Percentiles rank a stretch among this genome's conserved stretches.
phyloP scores from a whole-genome alignment of 805 yeast genomes.

The Barnettozyma botsteinii region DNA sequence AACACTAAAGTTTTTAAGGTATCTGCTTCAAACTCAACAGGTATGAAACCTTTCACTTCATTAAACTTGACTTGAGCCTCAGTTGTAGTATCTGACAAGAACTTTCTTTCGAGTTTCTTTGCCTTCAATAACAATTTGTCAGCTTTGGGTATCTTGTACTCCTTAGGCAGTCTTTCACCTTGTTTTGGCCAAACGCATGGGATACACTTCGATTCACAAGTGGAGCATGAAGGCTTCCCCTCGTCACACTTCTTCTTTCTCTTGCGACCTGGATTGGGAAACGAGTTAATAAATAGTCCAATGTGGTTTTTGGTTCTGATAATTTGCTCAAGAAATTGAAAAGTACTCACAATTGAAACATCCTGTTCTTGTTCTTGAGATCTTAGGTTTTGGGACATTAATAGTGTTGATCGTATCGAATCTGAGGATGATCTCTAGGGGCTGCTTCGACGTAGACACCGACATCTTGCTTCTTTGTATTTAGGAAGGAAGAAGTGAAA shows the following conservation, averaged over 20 bases:
- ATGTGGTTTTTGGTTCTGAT: no score
- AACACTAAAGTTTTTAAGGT: no score
- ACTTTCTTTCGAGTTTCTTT: slow-evolving; percentile 1
- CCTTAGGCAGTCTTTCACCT: slow-evolving; percentile 16
- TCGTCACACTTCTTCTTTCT: slow-evolving; percentile 65
- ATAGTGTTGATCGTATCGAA: slow-evolving; percentile 1
- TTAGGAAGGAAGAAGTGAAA: no score
- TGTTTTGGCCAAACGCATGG: slow-evolving; percentile 25
- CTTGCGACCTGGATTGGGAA: slow-evolving; percentile 36
- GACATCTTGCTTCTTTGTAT: no score
- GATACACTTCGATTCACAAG: slow-evolving; percentile 33
- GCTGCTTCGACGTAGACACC: neutral
- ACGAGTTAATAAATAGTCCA: slow-evolving; percentile 1
- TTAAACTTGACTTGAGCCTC: neutral
- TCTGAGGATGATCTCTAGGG: slow-evolving; percentile 6
- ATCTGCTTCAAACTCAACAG: no score
- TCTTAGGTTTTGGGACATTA: slow-evolving; percentile 3
- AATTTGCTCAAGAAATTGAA: no score
- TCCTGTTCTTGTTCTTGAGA: slow-evolving; percentile 15
- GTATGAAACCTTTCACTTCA: neutral
- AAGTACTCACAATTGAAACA: slow-evolving; percentile 19
- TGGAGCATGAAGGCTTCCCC: slow-evolving; percentile 35
- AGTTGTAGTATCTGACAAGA: neutral
- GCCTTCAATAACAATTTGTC: neutral
- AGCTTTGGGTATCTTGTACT: slow-evolving; percentile 15